phyloP scores from a whole-genome alignment of 768 basidiomycete species.

The Pholiota conissans region DNA sequence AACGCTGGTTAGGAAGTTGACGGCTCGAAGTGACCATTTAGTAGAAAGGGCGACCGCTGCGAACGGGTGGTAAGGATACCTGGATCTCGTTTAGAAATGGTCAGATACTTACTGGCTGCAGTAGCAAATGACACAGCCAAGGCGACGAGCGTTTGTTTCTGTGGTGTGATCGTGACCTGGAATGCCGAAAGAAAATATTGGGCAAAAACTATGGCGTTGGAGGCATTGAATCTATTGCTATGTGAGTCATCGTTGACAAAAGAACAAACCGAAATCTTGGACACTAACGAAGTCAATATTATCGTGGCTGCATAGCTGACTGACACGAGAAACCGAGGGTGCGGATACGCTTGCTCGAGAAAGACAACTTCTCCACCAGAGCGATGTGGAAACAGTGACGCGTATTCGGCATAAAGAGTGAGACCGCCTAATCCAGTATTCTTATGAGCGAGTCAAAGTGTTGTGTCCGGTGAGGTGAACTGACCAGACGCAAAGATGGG shows the following conservation, averaged over 20 bases:
- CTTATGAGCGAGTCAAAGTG: too few species aligned
- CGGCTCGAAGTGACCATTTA: conserved; percentile 33
- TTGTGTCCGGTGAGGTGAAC: too few species aligned
- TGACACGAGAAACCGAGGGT: conserved; percentile 43
- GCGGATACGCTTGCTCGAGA: conserved; percentile 45
- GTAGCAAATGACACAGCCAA: conserved; percentile 25
- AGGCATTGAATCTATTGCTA: conserved; percentile 26
- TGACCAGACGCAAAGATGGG: conserved; percentile 34
- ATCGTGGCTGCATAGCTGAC: conserved; percentile 40
- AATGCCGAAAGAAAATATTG: conserved; percentile 36
- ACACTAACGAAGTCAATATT: conserved; percentile 34
- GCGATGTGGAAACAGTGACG: conserved; percentile 47
- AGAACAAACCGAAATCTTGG: background rate
- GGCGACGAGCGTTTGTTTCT: conserved; percentile 27
- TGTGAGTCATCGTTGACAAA: background rate
- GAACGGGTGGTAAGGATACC: too few species aligned
- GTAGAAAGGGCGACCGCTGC: conserved; percentile 34
- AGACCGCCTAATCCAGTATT: conserved; percentile 29
- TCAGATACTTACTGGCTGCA: conserved; percentile 23
- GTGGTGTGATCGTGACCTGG: conserved; percentile 27
- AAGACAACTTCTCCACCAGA: conserved; percentile 53
- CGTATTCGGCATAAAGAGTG: conserved; percentile 41
- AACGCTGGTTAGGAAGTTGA: conserved; percentile 29
- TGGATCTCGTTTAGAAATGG: too few species aligned
- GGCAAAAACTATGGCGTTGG: conserved; percentile 37